Evolutionary conservation across 2,329 filamentous ascomycete species (phyloP), one percentile per base, ranked within the genome.

Genomic region (Simplicillium sp.): DNA sequence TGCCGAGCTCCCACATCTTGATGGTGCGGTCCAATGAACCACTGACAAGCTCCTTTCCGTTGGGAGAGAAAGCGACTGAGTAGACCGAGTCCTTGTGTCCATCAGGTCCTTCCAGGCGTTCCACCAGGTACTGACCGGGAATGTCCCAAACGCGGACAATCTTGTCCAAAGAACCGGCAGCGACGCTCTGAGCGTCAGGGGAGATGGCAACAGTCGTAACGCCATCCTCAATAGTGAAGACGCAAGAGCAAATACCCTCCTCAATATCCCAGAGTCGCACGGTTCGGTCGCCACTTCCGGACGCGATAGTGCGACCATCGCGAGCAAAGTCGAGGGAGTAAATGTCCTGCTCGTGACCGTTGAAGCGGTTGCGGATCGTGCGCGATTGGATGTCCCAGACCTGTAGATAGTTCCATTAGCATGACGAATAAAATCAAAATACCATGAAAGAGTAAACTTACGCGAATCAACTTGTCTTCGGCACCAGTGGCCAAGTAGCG

Each of bases 41-140:
- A 54, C 85, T 94, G 56, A 97, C 90, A 33, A 98, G 80, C 50
- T 94, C 87, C 54, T 88, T 85, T 46, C 90, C 90, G 53, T 85
- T 90, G 20, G 92, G 92, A 12, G 89, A 89, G 63, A 98, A 98
- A 0, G 92, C 90, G 16, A 98, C 92, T 11, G 84, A 90, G 62
- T 97, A 97, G 16, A 97, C 92, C 52, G 86, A 94, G 48, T 98
- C 92, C 65, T 94, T 94, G 70, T 97, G 92, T 11, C 92, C 92
- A 48, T 94, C 86, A 5, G 87, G 82, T 14, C 88, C 90, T 61
- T 98, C 90, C 11, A 97, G 79, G 31, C 90, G 83, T 65, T 96
- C 90, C 39, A 95, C 80, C 12, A 96, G 76, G 57, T 84, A 87
- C 40, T 89, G 90, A 44, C 78, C 84, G 49, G 80, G 78, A 32